phyloP scores from a whole-genome alignment of 805 yeast genomes.

The Metschnikowia lochheadii region DNA sequence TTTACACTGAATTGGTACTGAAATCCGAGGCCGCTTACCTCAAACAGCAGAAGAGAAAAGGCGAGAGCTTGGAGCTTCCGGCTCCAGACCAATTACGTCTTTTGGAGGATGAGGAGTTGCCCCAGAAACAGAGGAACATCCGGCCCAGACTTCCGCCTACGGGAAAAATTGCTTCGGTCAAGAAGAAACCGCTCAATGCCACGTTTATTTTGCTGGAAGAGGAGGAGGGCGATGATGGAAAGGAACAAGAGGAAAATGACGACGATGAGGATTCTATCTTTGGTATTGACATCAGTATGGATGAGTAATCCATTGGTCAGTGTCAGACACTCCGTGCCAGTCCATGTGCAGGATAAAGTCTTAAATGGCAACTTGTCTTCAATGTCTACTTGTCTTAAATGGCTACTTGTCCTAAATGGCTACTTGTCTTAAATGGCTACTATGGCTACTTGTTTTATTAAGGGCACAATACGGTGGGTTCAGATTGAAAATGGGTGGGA shows the following conservation, averaged over 20 bases:
- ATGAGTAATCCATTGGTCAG: neutral
- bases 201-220: slow-evolving; percentile 30
- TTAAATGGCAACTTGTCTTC: too few species aligned
- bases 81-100: slow-evolving; percentile 30
- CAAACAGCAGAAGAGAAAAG: slow-evolving; percentile 38
- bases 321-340: too few species aligned
- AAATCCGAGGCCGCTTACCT: slow-evolving; percentile 42
- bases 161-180: slow-evolving; percentile 71
- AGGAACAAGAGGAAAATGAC: neutral
- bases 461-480: too few species aligned
- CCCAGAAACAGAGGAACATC: slow-evolving; percentile 68
- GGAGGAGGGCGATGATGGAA: slow-evolving; percentile 1
- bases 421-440: too few species aligned
- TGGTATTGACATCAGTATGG: slow-evolving; percentile 4
- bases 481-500: too few species aligned
- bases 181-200: slow-evolving; percentile 45
- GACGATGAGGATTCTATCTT: slow-evolving; percentile 2
- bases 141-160: slow-evolving; percentile 87
- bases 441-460: too few species aligned
- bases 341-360: too few species aligned
- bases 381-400: too few species aligned
- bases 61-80: slow-evolving; percentile 41
- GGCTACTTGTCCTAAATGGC: too few species aligned
- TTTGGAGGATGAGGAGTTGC: slow-evolving; percentile 81
- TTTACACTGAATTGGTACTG: slow-evolving; percentile 39